Conservation (phyloP, 345 rosid genomes). For the Luvunga scandens region DNA sequence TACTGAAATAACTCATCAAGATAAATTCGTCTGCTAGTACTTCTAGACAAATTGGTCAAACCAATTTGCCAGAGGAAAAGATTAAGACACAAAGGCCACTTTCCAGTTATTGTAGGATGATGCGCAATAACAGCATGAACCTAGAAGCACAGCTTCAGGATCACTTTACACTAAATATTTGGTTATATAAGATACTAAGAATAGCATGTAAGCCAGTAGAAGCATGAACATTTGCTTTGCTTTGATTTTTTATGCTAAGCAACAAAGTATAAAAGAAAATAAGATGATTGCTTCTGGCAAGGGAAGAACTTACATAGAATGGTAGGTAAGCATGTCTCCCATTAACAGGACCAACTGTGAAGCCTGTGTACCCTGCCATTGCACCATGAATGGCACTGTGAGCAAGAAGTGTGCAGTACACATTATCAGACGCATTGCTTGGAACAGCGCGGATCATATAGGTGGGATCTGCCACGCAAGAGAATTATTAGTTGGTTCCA, state of each 20-base stretch:
- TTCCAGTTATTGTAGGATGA: background rate
- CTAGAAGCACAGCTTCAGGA: background rate
- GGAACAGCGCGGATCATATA: constrained; percentile 59
- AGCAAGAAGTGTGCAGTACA: constrained; percentile 58
- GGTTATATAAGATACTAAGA: background rate
- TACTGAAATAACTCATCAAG: too few relatives aligned
- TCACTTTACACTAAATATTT: background rate
- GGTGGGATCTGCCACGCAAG: constrained; percentile 46
- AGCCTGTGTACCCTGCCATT: constrained; percentile 63
- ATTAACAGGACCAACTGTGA: constrained; percentile 48
- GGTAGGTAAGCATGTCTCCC: constrained; percentile 52
- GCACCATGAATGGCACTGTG: constrained; percentile 62
- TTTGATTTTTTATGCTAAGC: background rate
- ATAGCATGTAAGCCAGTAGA: background rate
- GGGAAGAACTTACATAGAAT: constrained; percentile 32
- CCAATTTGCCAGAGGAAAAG: background rate
- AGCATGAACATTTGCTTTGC: background rate
- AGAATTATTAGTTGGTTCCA: background rate
- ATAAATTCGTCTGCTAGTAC: too few relatives aligned
- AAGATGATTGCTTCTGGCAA: background rate
- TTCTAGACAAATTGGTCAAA: too few relatives aligned
- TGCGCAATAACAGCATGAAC: background rate
- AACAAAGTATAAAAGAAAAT: background rate
- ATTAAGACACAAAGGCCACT: background rate
- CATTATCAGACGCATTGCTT: constrained; percentile 58